Conservation (phyloP, 148 eudicot species). For the Cornus florida region DNA sequence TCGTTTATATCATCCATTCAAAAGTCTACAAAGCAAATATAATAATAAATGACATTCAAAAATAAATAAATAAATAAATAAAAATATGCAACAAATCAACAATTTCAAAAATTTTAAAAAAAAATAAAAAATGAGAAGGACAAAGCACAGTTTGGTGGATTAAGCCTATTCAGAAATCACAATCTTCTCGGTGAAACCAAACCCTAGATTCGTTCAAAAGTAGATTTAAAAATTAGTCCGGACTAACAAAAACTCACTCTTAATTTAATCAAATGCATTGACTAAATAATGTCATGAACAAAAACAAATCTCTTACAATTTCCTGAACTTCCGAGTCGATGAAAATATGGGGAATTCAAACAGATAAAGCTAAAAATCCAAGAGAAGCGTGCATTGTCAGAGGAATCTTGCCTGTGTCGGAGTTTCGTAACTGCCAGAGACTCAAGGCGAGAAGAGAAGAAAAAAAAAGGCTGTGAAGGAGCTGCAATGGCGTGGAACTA, state of each 20-base stretch:
- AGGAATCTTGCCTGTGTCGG: conserved; percentile 7
- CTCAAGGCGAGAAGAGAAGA: background rate
- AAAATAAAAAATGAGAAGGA: background rate
- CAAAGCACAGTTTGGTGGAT: background rate
- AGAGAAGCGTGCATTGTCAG: conserved; percentile 4
- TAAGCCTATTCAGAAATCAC: background rate
- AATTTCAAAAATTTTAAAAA: background rate
- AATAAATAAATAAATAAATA: background rate
- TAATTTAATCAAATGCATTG: background rate
- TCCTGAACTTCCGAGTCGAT: background rate
- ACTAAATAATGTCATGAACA: background rate
- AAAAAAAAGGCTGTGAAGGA: background rate
- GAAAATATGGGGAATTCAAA: background rate
- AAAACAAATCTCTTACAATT: background rate
- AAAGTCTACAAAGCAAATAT: conserved; percentile 10
- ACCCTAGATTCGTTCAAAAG: background rate
- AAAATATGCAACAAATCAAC: background rate
- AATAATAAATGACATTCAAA: background rate
- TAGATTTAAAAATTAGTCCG: background rate
- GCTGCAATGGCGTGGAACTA: conserved; percentile 7
- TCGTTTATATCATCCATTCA: conserved; percentile 26
- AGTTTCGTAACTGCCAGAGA: conserved; percentile 7
- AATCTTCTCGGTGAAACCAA: background rate
- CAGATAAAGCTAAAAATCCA: background rate
- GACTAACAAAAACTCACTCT: background rate